Percentiles rank a stretch among this genome's conserved stretches.
Conservation (phyloP, 352 stramenopile genomes). For the Phytophthora tubulina region DNA sequence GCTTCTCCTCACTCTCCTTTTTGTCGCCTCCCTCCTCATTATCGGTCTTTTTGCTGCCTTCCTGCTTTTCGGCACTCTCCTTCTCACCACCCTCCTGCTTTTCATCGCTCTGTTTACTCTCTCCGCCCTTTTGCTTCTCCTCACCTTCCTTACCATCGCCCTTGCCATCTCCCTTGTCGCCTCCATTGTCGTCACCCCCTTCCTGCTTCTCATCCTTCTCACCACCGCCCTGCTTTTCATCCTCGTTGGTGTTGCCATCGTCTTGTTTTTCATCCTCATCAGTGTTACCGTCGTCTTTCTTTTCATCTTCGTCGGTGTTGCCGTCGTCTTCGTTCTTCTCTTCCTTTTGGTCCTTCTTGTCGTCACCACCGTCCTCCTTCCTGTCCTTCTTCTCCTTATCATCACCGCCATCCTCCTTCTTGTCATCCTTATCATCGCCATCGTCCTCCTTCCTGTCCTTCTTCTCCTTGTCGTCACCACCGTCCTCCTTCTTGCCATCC, state of each 20-base stretch:
- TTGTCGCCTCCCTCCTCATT: background rate
- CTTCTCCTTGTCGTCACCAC: background rate
- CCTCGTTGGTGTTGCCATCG: background rate
- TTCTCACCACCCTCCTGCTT: slow-evolving; percentile 6
- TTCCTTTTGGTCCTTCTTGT: slow-evolving; percentile 3
- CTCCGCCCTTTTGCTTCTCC: background rate
- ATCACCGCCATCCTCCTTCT: slow-evolving; percentile 5
- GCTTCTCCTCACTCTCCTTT: slow-evolving; percentile 7
- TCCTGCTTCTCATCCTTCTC: slow-evolving; percentile 8
- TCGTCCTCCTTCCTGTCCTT: slow-evolving; percentile 7
- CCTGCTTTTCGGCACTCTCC: slow-evolving; percentile 1
- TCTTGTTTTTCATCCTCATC: slow-evolving; percentile 5
- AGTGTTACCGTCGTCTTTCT: slow-evolving; percentile 1
- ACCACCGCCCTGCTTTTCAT: background rate
- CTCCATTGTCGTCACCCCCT: background rate
- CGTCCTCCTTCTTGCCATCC: too few relatives aligned
- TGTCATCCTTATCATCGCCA: background rate
- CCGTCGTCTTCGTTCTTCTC: slow-evolving; percentile 3
- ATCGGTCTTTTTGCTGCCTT: background rate
- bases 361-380: background rate
- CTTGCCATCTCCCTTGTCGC: slow-evolving; percentile 3
- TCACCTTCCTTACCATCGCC: slow-evolving; percentile 2
- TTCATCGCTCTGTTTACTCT: background rate
- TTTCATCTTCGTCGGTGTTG: slow-evolving; percentile 12
- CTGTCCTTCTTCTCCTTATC: slow-evolving; percentile 17